Base-by-base conservation (phyloP, 306 rosid species). In the Pyrus bretschneideri region DNA sequence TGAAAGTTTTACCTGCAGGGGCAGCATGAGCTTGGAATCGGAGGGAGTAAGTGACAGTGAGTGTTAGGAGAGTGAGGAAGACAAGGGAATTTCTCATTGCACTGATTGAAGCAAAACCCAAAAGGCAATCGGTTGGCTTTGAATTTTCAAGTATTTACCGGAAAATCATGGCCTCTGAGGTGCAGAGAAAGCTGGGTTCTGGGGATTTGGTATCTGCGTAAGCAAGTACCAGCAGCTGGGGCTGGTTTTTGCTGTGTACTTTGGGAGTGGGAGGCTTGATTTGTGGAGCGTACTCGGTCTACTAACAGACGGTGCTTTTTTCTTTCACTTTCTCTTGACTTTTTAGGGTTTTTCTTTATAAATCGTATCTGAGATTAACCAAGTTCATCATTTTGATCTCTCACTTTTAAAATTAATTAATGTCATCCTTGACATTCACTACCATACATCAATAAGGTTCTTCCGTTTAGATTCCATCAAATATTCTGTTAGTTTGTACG, bases 1-100 rank as follows among this genome's bases (percentile, higher is more conserved):
- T 3, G 15, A 71, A 33, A 12, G n/a, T 73, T 74, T 74, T 74
- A 95, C 99, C 99, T 31, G 99, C 85, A 70, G 97, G 97, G 82
- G 96, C 96, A 68, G 97, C 93, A 45, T 83, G 85, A 72, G 91
- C 88, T 83, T 86, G 90, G 77, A 83, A 80, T 19, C 66, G 89
- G 44, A 89, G 88, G 69, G 85, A 67, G 79, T 30, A 86, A 84
- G 79, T 17, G 59, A 78, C 29, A 55, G 82, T 62, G 63, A 86
- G 83, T 22, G 81, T 66, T 75, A 83, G 9, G 63, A 83, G 66
- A 54, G 87, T 29, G 70, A 79, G 76, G 17, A 83, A 63, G 57
- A 83, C 78, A 73, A 77, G 29, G 68, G 87, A 75, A 73, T 73
- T 89, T 81, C 82, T 84, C 98, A 90, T 90, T 71, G 86, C 76